Evolutionary conservation across 768 basidiomycete species (phyloP), one percentile per base, ranked within the genome.

Genomic region (Termitomyces sp.): DNA sequence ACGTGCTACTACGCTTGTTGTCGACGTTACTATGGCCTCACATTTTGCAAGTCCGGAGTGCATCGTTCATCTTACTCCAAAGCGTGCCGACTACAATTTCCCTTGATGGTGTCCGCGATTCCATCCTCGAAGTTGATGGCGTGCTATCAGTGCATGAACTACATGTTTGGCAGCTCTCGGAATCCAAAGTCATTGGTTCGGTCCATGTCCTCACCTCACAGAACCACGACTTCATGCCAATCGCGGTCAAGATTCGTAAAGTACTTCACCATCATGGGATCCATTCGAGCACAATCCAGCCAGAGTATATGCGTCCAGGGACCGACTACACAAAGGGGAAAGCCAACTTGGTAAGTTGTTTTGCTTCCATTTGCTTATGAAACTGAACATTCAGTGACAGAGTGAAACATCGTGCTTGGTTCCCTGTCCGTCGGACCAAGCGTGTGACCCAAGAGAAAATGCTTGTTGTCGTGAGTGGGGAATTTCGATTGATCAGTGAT

Each of bases 101-200:
- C 1, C 78, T 98, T 21, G 94, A 95, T 16, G 85, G 88, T 61
- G 89, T 98, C 19, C 85, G 88, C 45, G 72, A 77, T n/a, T 84
- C 89, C 4, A 96, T 99, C 57, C 77, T 90, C 14, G 75, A 74
- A 3, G 89, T 98, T 21, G 81, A 89, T 4, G 95, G 96, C 47
- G 97, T 95, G 29, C 73, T 87, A 51, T 90, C 90, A 25, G 64
- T 98, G 27, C 97, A 98, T 65, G 92, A 98, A 68, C 80, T 99
- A 25, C 97, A 99, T 72, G 84, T 98, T 53, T 99, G 97, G 97
- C 94, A 96, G 66, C 82, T 99, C 48, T 95, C 92, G 11, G 97
- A 99, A 73, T 85, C 82, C 56, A 97, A 97, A 68, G 85, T 94
- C 55, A 89, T 99, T 40, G 95, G 95, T 9, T 95, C 92, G 3